These are phyloP conservation scores for Lonicera japonica DNA, from an alignment of 129 eudicot species.

Conservation along the genomic window DNA sequence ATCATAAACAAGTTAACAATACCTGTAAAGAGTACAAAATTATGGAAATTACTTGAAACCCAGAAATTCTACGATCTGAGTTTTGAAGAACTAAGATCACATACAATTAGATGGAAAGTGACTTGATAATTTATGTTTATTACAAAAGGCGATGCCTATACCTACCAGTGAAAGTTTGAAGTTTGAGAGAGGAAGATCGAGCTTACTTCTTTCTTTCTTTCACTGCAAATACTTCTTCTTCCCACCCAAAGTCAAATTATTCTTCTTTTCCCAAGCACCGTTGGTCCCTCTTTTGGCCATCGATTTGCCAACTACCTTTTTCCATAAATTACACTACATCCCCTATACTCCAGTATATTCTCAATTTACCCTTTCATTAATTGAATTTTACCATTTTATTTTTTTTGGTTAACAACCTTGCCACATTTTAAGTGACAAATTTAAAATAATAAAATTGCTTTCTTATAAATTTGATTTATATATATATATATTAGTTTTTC, in stretches of 20 bases:
- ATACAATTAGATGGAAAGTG: background rate
- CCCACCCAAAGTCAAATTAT: slow-evolving; percentile 5
- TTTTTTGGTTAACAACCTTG: no score
- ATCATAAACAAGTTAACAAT: background rate
- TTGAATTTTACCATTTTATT: no score
- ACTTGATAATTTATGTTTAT: background rate
- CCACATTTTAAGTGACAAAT: no score
- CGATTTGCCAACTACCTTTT: background rate
- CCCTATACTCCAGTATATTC: no score
- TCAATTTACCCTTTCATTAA: no score
- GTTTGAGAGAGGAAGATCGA: background rate
- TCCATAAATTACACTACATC: no score
- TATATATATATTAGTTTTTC: no score
- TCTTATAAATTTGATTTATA: no score
- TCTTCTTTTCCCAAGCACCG: background rate
- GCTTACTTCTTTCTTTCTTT: background rate
- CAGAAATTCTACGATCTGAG: slow-evolving; percentile 12
- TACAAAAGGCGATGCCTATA: background rate
- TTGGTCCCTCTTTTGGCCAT: background rate
- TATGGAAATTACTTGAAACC: background rate
- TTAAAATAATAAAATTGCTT: no score
- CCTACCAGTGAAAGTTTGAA: background rate
- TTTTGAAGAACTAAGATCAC: background rate
- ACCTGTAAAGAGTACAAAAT: background rate
- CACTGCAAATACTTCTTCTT: background rate